These are phyloP conservation scores for Dactylellina drechsleri DNA, from an alignment of 2,329 filamentous ascomycete species.

Conservation along the genomic window DNA sequence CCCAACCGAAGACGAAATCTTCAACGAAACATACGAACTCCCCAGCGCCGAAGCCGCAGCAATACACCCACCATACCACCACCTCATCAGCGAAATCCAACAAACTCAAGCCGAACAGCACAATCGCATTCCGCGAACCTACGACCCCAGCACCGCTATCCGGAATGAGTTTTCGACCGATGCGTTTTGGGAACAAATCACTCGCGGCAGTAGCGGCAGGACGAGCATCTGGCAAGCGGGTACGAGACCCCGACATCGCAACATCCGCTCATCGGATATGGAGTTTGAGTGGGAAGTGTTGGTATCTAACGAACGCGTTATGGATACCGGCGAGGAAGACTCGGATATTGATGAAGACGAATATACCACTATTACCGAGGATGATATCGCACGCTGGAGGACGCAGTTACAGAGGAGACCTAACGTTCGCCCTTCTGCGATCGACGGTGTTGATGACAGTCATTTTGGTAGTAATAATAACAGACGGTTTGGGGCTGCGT, in stretches of 20 bases:
- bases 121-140: background rate
- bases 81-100: background rate
- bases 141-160: background rate
- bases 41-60: background rate
- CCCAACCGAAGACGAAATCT: background rate
- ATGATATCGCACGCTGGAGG: background rate
- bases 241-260: background rate
- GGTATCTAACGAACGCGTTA: background rate
- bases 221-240: background rate
- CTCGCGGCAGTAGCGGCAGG: background rate
- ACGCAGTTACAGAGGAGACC: background rate
- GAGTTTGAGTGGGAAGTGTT: conserved; percentile 12
- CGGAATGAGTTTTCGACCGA: background rate
- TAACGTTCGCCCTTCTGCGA: background rate
- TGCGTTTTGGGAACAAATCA: background rate
- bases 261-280: background rate
- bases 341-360: conserved; percentile 21
- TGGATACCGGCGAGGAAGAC: conserved; percentile 1
- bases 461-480: too few relatives aligned
- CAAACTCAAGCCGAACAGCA: background rate
- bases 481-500: too few relatives aligned
- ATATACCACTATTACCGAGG: conserved; percentile 7
- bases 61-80: background rate
- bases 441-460: background rate
- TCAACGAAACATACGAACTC: background rate